These are phyloP conservation scores for Suillus sp. DNA, from an alignment of 768 basidiomycete genomes.

Conservation along the genomic window DNA sequence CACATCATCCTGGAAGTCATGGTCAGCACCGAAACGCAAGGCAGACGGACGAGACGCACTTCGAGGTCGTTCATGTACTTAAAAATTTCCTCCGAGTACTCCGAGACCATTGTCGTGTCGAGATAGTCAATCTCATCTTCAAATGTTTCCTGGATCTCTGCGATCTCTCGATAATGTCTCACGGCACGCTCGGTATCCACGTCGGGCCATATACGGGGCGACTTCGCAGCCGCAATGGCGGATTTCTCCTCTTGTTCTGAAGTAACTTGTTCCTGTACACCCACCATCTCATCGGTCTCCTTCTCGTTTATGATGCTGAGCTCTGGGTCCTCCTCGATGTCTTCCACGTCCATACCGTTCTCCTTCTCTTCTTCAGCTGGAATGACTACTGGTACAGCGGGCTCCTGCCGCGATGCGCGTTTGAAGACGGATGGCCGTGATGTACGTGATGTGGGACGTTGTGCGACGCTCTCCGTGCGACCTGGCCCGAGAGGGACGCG, in stretches of 20 bases:
- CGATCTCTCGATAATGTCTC: constrained; percentile 62
- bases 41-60: constrained; percentile 46
- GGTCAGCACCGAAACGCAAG: constrained; percentile 19
- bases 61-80: constrained; percentile 94
- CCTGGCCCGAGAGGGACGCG: constrained; percentile 70
- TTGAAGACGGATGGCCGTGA: constrained; percentile 38
- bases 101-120: constrained; percentile 92
- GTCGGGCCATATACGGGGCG: constrained; percentile 72
- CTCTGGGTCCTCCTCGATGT: constrained; percentile 43
- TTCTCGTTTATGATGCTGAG: constrained; percentile 47
- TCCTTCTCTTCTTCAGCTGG: constrained; percentile 48
- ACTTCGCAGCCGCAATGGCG: constrained; percentile 36
- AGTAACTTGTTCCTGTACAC: constrained; percentile 43
- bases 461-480: constrained; percentile 46
- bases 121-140: constrained; percentile 73
- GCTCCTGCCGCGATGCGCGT: constrained; percentile 45
- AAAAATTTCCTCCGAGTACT: constrained; percentile 99
- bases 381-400: constrained; percentile 45
- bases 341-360: constrained; percentile 61
- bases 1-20: constrained; percentile 59
- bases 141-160: constrained; percentile 61
- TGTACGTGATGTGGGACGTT: constrained; percentile 35
- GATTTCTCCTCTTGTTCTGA: constrained; percentile 41
- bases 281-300: constrained; percentile 68
- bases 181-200: constrained; percentile 61